These are phyloP conservation scores for Castanea sativa DNA, from an alignment of 306 rosid species.

Conservation along the genomic window DNA sequence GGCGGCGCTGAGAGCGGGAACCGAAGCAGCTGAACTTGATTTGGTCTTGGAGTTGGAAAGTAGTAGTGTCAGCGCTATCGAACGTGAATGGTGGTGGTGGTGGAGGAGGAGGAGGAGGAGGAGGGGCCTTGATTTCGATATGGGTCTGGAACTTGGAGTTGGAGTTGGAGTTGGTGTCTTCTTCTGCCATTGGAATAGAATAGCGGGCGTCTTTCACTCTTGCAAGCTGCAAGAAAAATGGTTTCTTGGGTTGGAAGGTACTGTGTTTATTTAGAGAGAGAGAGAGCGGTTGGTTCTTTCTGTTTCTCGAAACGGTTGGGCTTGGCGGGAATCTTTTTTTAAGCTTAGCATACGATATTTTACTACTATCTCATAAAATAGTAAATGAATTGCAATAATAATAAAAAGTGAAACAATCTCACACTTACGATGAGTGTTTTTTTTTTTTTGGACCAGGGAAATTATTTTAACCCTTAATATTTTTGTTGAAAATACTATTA, in stretches of 20 bases:
- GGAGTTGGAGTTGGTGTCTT: slow-evolving; percentile 35
- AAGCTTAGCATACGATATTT: too few species aligned
- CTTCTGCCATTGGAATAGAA: slow-evolving; percentile 1
- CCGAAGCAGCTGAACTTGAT: slow-evolving; percentile 37
- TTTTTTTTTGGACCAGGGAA: too few species aligned
- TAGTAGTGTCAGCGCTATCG: slow-evolving; percentile 17
- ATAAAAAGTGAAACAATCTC: too few species aligned
- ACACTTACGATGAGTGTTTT: too few species aligned
- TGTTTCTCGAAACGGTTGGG: slow-evolving; percentile 38
- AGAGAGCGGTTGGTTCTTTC: background rate
- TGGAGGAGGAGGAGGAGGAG: background rate
- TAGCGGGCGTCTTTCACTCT: background rate
- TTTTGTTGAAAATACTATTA: accelerated
- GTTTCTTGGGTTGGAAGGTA: background rate
- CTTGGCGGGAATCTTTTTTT: slow-evolving; percentile 63
- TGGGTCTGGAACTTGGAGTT: slow-evolving; percentile 28
- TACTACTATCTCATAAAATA: too few species aligned
- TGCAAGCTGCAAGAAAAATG: slow-evolving; percentile 7
- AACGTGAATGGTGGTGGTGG: slow-evolving; percentile 10
- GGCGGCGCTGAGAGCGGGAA: slow-evolving; percentile 35
- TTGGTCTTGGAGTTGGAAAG: slow-evolving; percentile 22
- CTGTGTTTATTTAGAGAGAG: background rate
- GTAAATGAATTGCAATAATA: too few species aligned
- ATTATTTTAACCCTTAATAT: too few species aligned
- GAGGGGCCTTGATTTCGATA: slow-evolving; percentile 49